A percentile compares a stretch with the other conserved stretches of the same genome.
Conservation (phyloP, 331 rosid species). For the Spiraea crenata region DNA sequence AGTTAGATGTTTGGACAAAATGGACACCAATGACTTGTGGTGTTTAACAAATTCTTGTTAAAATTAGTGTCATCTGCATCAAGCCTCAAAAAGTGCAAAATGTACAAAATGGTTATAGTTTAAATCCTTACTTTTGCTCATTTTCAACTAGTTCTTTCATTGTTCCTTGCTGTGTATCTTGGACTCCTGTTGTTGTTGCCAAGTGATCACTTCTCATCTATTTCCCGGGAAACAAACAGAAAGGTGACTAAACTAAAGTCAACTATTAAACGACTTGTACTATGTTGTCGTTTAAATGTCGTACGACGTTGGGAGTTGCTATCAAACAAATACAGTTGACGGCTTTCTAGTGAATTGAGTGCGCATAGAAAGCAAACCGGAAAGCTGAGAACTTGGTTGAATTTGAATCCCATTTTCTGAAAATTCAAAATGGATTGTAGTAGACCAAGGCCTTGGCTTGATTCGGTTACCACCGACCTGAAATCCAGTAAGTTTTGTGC, state of each 20-base stretch:
- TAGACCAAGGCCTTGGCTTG: constrained; percentile 11
- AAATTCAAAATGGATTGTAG: not conserved
- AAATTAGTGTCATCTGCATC: not conserved
- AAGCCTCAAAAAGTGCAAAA: not conserved
- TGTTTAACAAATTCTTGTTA: constrained; percentile 2
- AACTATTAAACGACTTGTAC: not conserved
- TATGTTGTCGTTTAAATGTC: not conserved
- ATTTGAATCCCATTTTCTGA: not conserved
- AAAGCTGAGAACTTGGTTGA: not conserved
- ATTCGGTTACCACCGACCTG: not conserved
- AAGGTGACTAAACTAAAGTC: not conserved
- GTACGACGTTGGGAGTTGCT: not conserved
- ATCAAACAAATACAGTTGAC: too few species aligned
- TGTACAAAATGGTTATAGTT: not conserved
- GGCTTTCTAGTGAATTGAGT: too few species aligned
- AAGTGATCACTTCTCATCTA: constrained; percentile 6
- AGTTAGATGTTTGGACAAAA: constrained; percentile 1
- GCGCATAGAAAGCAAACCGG: not conserved
- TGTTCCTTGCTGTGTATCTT: constrained; percentile 17
- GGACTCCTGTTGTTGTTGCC: constrained; percentile 20
- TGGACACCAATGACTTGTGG: not conserved
- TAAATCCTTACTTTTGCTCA: constrained; percentile 11
- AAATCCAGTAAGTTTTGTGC: not conserved
- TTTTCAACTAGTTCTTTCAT: constrained; percentile 9
- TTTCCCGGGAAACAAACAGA: not conserved